These are phyloP conservation scores for Aspergillus quadricinctus DNA, from an alignment of 2,329 filamentous ascomycete species.

Conservation along the genomic window DNA sequence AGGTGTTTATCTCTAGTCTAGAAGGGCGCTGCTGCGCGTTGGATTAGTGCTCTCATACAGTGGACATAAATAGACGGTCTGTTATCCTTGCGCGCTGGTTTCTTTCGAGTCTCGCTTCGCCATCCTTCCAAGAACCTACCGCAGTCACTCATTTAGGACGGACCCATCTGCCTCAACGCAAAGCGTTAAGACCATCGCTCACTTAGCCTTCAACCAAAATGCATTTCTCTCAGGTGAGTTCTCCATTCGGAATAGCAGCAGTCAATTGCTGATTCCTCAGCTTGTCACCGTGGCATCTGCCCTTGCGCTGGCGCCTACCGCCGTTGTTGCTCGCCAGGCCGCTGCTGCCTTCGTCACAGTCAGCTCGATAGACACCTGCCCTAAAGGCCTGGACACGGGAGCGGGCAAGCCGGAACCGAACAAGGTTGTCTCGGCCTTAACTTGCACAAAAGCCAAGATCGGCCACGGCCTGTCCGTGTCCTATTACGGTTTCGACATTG, in stretches of 20 bases:
- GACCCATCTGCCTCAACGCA: background rate
- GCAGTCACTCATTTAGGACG: background rate
- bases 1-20: slow-evolving; percentile 13
- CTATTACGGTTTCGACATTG: slow-evolving; percentile 12
- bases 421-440: slow-evolving; percentile 3
- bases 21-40: background rate
- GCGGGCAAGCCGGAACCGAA: background rate
- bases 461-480: slow-evolving; percentile 9
- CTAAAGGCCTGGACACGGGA: background rate
- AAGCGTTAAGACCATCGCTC: background rate
- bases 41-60: background rate
- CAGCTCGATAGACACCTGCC: slow-evolving; percentile 11
- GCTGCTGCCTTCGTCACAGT: slow-evolving; percentile 10
- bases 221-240: slow-evolving; percentile 3
- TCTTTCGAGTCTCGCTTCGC: background rate
- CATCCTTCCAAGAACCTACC: background rate
- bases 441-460: slow-evolving; percentile 11
- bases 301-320: slow-evolving; percentile 10
- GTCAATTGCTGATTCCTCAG: background rate
- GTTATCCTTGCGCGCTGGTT: background rate
- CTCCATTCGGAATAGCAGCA: background rate
- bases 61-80: background rate
- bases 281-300: slow-evolving; percentile 8
- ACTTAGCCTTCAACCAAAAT: background rate
- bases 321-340: slow-evolving; percentile 6